phyloP scores from a whole-genome alignment of 305 asterid genomes.

The Coffea humblotiana region DNA sequence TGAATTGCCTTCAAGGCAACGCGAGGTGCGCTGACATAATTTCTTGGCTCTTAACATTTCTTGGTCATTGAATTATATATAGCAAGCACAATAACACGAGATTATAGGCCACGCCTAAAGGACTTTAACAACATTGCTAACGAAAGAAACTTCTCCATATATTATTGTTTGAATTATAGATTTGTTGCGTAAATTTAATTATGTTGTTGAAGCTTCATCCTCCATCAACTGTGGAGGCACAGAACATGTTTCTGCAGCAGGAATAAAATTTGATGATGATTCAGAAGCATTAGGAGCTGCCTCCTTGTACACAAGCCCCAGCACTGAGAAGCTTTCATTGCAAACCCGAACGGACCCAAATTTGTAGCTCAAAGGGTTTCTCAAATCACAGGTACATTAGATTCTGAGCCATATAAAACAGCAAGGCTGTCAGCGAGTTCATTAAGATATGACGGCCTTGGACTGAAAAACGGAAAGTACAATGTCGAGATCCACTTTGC shows the following conservation, averaged over 20 bases:
- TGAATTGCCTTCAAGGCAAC: constrained; percentile 45
- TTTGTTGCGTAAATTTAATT: background rate
- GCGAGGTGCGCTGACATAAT: constrained; percentile 36
- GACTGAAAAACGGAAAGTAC: too few species aligned
- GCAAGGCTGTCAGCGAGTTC: constrained; percentile 34
- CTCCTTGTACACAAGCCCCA: constrained; percentile 41
- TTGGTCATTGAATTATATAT: background rate
- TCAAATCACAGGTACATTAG: constrained; percentile 51
- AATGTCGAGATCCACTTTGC: too few species aligned
- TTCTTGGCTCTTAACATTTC: constrained; percentile 14
- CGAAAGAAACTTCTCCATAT: background rate
- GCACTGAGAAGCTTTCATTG: constrained; percentile 47
- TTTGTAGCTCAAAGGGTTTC: constrained; percentile 41
- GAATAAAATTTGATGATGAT: constrained; percentile 43
- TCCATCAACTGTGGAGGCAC: constrained; percentile 28
- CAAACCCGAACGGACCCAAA: constrained; percentile 46
- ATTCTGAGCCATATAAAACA: constrained; percentile 59
- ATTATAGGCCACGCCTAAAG: background rate
- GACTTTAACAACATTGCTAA: background rate
- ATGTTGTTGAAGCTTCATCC: constrained; percentile 43
- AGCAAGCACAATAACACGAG: background rate
- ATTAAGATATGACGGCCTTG: too few species aligned
- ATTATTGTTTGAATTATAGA: background rate
- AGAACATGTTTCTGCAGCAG: constrained; percentile 12
- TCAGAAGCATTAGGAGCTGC: constrained; percentile 53